Evolutionary conservation across 371 early-diverging fungal species (phyloP).

Genomic region (Mortierella sp.): DNA sequence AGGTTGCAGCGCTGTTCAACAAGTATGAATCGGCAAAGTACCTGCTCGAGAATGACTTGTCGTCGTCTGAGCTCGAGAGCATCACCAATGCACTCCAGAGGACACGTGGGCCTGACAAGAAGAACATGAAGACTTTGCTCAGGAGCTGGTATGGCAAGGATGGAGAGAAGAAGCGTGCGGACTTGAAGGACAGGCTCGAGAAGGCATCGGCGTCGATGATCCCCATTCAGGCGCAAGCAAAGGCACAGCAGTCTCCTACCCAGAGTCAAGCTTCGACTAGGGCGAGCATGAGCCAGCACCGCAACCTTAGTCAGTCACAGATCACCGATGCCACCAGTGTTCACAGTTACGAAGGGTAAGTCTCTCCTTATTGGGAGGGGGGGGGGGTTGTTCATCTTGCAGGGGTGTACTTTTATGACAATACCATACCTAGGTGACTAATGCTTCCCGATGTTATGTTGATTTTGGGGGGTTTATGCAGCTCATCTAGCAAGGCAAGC

Average conservation of each 20-base stretch:
- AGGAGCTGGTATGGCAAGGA: constrained; percentile 49
- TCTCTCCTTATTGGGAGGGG: neutral
- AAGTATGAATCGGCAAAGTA: constrained; percentile 35
- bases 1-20: constrained; percentile 49
- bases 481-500: constrained; percentile 32
- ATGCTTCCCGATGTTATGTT: neutral
- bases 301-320: constrained; percentile 20
- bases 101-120: constrained; percentile 42
- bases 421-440: neutral
- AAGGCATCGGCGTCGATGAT: neutral
- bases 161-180: constrained; percentile 35
- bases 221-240: neutral
- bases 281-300: constrained; percentile 26
- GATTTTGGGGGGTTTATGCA: neutral
- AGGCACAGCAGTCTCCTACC: neutral
- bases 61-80: constrained; percentile 35
- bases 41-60: constrained; percentile 46
- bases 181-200: constrained; percentile 18
- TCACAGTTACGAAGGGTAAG: constrained; percentile 25
- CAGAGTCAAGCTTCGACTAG: constrained; percentile 12
- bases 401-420: too few relatives aligned
- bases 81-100: constrained; percentile 28
- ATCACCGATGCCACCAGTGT: constrained; percentile 18
- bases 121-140: constrained; percentile 34
- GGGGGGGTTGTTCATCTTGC: too few relatives aligned